Evolutionary conservation across 805 yeast genomes (phyloP).

Genomic region (Candida schatavii): DNA sequence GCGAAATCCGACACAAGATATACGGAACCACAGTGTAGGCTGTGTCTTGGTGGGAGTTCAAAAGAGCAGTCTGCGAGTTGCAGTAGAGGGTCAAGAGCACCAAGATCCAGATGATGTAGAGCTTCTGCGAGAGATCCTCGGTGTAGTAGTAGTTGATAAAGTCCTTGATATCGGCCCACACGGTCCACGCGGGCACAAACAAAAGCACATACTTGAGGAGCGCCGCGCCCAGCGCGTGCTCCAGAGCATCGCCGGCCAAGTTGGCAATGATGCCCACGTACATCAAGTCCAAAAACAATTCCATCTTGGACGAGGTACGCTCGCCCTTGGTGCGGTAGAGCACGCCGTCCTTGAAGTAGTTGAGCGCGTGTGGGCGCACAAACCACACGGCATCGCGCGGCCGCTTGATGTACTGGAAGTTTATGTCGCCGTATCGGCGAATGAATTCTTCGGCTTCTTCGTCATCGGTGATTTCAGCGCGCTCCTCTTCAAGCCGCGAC

Average conservation of each 20-base stretch:
- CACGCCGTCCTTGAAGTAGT: slow-evolving; percentile 57
- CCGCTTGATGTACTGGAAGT: slow-evolving; percentile 44
- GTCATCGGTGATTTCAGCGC: slow-evolving; percentile 19
- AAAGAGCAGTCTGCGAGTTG: slow-evolving; percentile 43
- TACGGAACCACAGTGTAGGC: slow-evolving; percentile 48
- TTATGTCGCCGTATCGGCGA: slow-evolving; percentile 47
- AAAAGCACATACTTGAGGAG: slow-evolving; percentile 48
- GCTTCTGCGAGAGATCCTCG: slow-evolving; percentile 56
- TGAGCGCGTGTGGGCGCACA: slow-evolving; percentile 56
- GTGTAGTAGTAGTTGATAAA: slow-evolving; percentile 61
- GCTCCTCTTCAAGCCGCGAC: slow-evolving; percentile 1
- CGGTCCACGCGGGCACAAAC: slow-evolving; percentile 58
- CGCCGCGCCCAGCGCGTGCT: slow-evolving; percentile 46
- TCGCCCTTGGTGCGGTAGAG: slow-evolving; percentile 56
- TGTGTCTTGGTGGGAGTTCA: slow-evolving; percentile 34
- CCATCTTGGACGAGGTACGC: slow-evolving; percentile 49
- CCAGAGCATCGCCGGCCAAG: slow-evolving; percentile 52
- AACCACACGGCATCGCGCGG: slow-evolving; percentile 41
- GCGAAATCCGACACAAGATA: slow-evolving; percentile 44
- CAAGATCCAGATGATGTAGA: slow-evolving; percentile 52
- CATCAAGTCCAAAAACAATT: slow-evolving; percentile 59
- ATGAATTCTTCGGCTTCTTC: slow-evolving; percentile 44
- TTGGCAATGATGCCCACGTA: slow-evolving; percentile 65
- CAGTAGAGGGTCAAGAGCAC: slow-evolving; percentile 48
- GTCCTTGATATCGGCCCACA: slow-evolving; percentile 65